Evolutionary conservation across 352 stramenopile species (phyloP).

Genomic region (Pythium diclinum): DNA sequence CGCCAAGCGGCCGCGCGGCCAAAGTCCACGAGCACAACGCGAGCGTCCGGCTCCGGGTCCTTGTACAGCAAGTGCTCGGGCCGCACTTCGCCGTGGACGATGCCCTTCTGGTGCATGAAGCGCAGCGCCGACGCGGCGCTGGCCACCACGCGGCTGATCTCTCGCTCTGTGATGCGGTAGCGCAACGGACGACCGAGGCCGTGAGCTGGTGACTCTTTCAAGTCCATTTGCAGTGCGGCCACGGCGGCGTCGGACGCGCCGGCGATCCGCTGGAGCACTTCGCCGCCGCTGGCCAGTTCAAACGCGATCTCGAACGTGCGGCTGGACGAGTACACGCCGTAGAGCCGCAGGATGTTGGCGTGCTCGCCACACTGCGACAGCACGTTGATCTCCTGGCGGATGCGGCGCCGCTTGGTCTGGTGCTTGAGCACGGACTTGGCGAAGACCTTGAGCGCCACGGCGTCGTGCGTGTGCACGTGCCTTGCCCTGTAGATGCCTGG

Average conservation of each 20-base stretch:
- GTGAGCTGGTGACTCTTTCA: background rate
- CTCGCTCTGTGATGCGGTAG: constrained; percentile 44
- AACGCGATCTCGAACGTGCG: constrained; percentile 70
- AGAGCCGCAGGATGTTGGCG: constrained; percentile 61
- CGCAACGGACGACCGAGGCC: background rate
- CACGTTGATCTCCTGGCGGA: constrained; percentile 68
- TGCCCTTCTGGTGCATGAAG: constrained; percentile 49
- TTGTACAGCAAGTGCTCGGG: constrained; percentile 77
- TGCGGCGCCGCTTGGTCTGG: constrained; percentile 40
- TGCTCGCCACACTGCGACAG: constrained; percentile 47
- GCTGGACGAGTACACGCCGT: constrained; percentile 49
- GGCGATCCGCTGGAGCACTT: constrained; percentile 49
- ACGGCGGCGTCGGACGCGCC: background rate
- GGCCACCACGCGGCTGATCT: constrained; percentile 52
- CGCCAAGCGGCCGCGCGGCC: constrained; percentile 51
- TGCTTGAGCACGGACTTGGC: constrained; percentile 46
- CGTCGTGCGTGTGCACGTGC: constrained; percentile 52
- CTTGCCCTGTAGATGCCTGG: constrained; percentile 66
- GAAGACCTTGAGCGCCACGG: constrained; percentile 74
- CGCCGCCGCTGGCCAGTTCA: constrained; percentile 60
- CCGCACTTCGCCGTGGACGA: constrained; percentile 67
- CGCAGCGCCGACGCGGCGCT: constrained; percentile 42
- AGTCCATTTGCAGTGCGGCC: background rate
- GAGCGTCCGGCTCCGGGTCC: constrained; percentile 56
- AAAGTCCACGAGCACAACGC: constrained; percentile 64